Conservation (phyloP, 2,329 filamentous ascomycete genomes). For the Xylaria sp. region DNA sequence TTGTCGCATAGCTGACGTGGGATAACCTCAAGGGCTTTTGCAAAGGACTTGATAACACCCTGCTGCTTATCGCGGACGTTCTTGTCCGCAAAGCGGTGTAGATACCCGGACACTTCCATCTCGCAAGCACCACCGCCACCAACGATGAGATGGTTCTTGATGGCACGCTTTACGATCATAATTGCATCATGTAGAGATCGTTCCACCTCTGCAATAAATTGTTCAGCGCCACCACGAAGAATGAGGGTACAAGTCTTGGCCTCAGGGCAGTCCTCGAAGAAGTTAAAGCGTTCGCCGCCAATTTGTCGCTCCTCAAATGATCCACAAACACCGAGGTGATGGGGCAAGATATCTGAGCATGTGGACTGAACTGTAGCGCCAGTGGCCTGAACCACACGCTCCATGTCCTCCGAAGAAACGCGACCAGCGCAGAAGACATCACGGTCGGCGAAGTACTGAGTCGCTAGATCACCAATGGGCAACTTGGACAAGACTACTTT, state of each 20-base stretch:
- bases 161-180: slow-evolving; percentile 99
- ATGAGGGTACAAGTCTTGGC: slow-evolving; percentile 97
- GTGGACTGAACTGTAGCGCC: slow-evolving; percentile 93
- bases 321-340: slow-evolving; percentile 91
- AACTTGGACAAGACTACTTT: slow-evolving; percentile 98
- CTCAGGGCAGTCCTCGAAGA: slow-evolving; percentile 94
- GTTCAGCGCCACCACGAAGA: slow-evolving; percentile 93
- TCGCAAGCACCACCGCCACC: slow-evolving; percentile 93
- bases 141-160: slow-evolving; percentile 93
- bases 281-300: slow-evolving; percentile 96
- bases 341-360: slow-evolving; percentile 88
- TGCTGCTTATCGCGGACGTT: slow-evolving; percentile 96
- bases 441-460: slow-evolving; percentile 96
- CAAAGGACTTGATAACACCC: slow-evolving; percentile 95
- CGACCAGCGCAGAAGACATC: slow-evolving; percentile 98
- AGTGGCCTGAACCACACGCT: slow-evolving; percentile 93
- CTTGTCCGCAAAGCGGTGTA: slow-evolving; percentile 90
- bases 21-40: slow-evolving; percentile 95
- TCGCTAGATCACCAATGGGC: slow-evolving; percentile 95
- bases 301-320: slow-evolving; percentile 95
- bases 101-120: slow-evolving; percentile 95
- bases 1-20: slow-evolving; percentile 98
- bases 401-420: slow-evolving; percentile 89
- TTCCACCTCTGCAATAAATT: slow-evolving; percentile 99
- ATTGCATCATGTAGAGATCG: slow-evolving; percentile 97